Evolutionary conservation across 2,329 filamentous ascomycete genomes (phyloP).

Genomic region (Colletotrichum trifolii): DNA sequence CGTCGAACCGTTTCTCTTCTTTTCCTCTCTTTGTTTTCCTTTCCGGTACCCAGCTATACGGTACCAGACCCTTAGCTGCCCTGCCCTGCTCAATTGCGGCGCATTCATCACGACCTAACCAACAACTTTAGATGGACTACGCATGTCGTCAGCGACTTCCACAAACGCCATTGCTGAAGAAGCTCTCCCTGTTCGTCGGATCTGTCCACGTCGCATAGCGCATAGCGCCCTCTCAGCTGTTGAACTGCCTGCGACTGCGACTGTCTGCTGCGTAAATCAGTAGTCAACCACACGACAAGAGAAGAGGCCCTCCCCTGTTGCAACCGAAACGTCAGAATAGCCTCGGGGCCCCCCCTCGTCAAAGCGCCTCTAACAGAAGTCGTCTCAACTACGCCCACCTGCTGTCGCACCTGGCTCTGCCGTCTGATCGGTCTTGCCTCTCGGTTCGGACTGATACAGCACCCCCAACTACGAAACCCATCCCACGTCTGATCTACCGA

Average conservation of each 20-base stretch:
- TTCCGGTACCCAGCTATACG: conserved; percentile 22
- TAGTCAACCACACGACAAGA: background rate
- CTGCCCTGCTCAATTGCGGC: background rate
- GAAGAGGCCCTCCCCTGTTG: conserved; percentile 44
- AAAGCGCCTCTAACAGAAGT: conserved; percentile 57
- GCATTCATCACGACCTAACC: background rate
- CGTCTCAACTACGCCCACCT: conserved; percentile 54
- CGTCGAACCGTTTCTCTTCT: conserved; percentile 9
- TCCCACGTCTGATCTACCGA: conserved; percentile 57
- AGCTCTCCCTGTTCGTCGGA: conserved; percentile 15
- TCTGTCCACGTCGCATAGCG: conserved; percentile 4
- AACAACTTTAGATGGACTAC: too few relatives aligned
- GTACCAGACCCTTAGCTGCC: conserved; percentile 22
- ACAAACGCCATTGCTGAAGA: background rate
- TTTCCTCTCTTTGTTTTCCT: conserved; percentile 21
- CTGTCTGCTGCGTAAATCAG: too few relatives aligned
- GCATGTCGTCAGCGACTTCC: background rate
- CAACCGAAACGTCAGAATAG: conserved; percentile 51
- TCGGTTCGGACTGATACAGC: conserved; percentile 38
- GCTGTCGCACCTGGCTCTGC: conserved; percentile 42
- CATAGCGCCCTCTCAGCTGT: conserved; percentile 14
- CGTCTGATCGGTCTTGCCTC: conserved; percentile 41
- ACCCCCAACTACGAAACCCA: conserved; percentile 54
- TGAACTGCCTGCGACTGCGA: too few relatives aligned
- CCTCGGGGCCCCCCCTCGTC: conserved; percentile 47